phyloP scores from a whole-genome alignment of 1,284 basidiomycete genomes.

The Dichomitus squalens region DNA sequence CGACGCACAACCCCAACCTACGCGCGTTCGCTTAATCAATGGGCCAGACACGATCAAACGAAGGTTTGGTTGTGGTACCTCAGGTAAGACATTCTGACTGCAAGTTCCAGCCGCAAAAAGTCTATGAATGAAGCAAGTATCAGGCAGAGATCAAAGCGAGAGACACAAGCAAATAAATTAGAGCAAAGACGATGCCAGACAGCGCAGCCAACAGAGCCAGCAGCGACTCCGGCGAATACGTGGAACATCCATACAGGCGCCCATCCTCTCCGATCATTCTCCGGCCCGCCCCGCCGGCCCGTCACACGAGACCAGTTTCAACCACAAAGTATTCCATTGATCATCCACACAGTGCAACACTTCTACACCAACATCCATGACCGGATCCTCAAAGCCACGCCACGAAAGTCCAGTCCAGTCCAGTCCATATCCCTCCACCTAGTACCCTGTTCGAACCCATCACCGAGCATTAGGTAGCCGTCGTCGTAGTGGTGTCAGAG shows the following conservation, averaged over 20 bases:
- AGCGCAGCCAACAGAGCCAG: background rate
- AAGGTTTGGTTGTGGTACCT: constrained; percentile 4
- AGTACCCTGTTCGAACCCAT: no score
- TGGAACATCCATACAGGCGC: constrained; percentile 8
- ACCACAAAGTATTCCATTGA: background rate
- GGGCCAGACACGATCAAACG: background rate
- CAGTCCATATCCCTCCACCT: no score
- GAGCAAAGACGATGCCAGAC: background rate
- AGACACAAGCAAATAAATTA: constrained; percentile 19
- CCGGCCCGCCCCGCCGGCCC: background rate
- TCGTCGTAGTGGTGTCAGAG: no score
- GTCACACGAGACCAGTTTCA: background rate
- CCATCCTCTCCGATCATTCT: background rate
- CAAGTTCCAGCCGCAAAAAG: background rate
- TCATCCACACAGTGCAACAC: background rate
- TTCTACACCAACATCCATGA: no score
- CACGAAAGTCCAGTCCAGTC: no score
- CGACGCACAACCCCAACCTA: constrained; percentile 66
- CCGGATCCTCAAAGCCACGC: no score
- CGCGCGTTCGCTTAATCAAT: background rate
- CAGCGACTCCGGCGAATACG: constrained; percentile 22
- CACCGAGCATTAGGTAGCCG: no score
- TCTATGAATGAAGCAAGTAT: background rate
- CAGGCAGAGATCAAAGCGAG: constrained; percentile 5
- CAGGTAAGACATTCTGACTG: constrained; percentile 15